These are phyloP conservation scores for Penicillium parvum DNA, from an alignment of 495 filamentous ascomycete species.

Conservation along the genomic window DNA sequence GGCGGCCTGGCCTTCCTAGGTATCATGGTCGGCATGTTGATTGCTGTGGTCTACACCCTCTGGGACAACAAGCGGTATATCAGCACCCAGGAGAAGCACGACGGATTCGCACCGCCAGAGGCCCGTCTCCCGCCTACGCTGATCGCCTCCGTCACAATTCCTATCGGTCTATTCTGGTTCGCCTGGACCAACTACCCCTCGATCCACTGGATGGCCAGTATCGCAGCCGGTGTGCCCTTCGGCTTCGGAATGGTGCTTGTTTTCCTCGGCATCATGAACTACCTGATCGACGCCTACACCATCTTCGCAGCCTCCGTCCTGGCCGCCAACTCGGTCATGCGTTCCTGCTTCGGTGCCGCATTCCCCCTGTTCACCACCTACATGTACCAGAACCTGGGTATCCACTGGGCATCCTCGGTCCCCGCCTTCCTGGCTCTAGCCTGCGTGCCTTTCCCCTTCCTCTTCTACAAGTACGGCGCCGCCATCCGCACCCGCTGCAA, in stretches of 20 bases:
- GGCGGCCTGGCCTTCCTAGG: constrained; percentile 76
- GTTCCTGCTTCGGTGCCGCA: constrained; percentile 67
- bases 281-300: constrained; percentile 76
- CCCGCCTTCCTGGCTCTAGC: constrained; percentile 72
- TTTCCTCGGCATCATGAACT: constrained; percentile 73
- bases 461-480: constrained; percentile 74
- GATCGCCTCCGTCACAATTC: constrained; percentile 39
- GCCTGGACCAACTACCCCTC: constrained; percentile 65
- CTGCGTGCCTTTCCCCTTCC: constrained; percentile 74
- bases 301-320: constrained; percentile 79
- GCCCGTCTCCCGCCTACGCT: constrained; percentile 44
- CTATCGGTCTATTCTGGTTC: constrained; percentile 58
- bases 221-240: constrained; percentile 64
- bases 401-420: constrained; percentile 75
- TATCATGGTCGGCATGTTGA: constrained; percentile 77
- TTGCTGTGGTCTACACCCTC: constrained; percentile 50
- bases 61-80: constrained; percentile 49
- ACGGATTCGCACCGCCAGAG: constrained; percentile 45
- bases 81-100: constrained; percentile 28
- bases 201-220: constrained; percentile 66
- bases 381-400: constrained; percentile 72
- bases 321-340: constrained; percentile 70
- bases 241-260: constrained; percentile 71
- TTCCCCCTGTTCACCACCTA: constrained; percentile 81
- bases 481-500: constrained; percentile 65